Conservation (phyloP, 2,329 filamentous ascomycete species). For the Aspergillus pseudoviridinutans region DNA sequence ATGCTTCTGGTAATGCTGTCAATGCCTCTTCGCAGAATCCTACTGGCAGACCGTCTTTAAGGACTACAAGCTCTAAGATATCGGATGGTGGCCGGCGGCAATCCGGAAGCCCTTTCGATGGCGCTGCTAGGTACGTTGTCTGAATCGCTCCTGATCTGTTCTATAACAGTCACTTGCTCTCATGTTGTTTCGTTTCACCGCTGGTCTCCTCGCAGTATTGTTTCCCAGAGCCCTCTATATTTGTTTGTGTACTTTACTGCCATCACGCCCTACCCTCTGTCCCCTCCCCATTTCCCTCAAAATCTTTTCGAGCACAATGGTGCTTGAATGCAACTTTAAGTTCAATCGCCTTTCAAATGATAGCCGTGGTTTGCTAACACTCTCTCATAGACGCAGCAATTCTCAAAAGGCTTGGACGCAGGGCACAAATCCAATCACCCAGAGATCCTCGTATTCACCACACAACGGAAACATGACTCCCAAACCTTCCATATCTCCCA, state of each 20-base stretch:
- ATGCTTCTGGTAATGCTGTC: constrained; percentile 33
- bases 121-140: constrained; percentile 50
- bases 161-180: constrained; percentile 1
- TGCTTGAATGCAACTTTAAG: not conserved
- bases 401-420: constrained; percentile 59
- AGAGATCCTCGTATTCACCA: constrained; percentile 48
- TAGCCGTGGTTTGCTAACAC: not conserved
- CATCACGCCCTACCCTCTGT: not conserved
- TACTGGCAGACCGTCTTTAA: constrained; percentile 44
- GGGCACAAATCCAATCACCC: constrained; percentile 59
- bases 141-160: constrained; percentile 8
- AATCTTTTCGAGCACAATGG: not conserved
- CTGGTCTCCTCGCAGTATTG: constrained; percentile 7
- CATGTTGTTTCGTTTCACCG: constrained; percentile 11
- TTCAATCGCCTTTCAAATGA: not conserved
- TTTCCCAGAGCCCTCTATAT: not conserved
- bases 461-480: constrained; percentile 52
- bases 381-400: constrained; percentile 45
- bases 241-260: not conserved
- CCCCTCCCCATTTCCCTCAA: not conserved
- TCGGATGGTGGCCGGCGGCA: constrained; percentile 54
- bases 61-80: constrained; percentile 49
- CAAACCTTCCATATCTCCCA: constrained; percentile 39
- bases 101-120: constrained; percentile 53
- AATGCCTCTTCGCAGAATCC: constrained; percentile 37